phyloP scores from a whole-genome alignment of 1,284 basidiomycete genomes.

The Cerrena zonata region DNA sequence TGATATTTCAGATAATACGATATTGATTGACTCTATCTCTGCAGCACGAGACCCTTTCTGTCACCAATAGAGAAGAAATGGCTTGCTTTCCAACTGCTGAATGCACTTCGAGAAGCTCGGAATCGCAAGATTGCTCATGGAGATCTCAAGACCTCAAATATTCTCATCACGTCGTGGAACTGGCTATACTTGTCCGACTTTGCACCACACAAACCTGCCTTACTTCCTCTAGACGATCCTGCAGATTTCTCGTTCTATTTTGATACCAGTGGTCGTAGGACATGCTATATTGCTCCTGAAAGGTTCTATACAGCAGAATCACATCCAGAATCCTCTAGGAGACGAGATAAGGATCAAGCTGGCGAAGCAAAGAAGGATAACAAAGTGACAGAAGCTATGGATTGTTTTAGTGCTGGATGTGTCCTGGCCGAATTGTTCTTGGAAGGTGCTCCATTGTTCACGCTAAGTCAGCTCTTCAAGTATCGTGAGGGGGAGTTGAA shows the following conservation, averaged over 20 bases:
- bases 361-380: slow-evolving; percentile 56
- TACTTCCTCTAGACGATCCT: slow-evolving; percentile 92
- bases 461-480: slow-evolving; percentile 91
- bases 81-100: slow-evolving; percentile 92
- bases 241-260: slow-evolving; percentile 98
- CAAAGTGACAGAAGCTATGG: slow-evolving; percentile 92
- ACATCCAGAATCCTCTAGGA: slow-evolving; percentile 65
- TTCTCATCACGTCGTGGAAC: slow-evolving; percentile 94
- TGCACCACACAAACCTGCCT: slow-evolving; percentile 94
- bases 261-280: slow-evolving; percentile 88
- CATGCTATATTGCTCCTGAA: slow-evolving; percentile 95
- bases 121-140: slow-evolving; percentile 86
- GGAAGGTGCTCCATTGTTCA: slow-evolving; percentile 91
- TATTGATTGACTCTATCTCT: no score
- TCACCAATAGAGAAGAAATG: slow-evolving; percentile 92
- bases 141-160: slow-evolving; percentile 97
- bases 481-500: slow-evolving; percentile 83
- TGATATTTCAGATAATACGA: slow-evolving; percentile 1
- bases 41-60: slow-evolving; percentile 91
- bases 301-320: slow-evolving; percentile 80
- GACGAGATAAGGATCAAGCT: slow-evolving; percentile 45
- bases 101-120: slow-evolving; percentile 78
- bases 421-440: slow-evolving; percentile 95
- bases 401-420: slow-evolving; percentile 93
- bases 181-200: slow-evolving; percentile 96